A percentile compares a stretch with the other conserved stretches of the same genome.
These are phyloP conservation scores for Garcia nutans DNA, from an alignment of 345 rosid genomes.

Conservation along the genomic window DNA sequence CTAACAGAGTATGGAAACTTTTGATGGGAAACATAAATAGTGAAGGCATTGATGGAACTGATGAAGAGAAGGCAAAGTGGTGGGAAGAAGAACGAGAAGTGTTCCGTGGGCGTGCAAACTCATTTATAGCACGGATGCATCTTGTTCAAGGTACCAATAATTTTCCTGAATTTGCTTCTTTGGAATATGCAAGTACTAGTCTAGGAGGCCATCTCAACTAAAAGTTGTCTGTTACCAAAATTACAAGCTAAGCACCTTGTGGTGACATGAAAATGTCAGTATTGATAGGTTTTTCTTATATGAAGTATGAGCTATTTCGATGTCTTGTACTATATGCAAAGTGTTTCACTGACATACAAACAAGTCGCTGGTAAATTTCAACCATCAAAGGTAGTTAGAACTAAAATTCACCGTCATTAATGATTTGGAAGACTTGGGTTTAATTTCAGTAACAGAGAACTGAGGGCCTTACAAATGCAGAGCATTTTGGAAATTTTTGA, in stretches of 20 bases:
- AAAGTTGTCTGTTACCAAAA: background rate
- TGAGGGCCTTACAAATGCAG: background rate
- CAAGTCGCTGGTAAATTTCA: background rate
- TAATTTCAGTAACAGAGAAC: background rate
- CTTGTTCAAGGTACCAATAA: constrained; percentile 31
- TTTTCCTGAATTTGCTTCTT: constrained; percentile 14
- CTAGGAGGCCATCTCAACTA: background rate
- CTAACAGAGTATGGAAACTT: constrained; percentile 31
- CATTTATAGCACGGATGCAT: constrained; percentile 39
- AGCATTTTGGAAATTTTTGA: background rate
- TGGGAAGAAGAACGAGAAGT: constrained; percentile 35
- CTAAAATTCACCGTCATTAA: background rate
- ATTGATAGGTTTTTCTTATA: background rate
- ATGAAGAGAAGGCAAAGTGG: constrained; percentile 28
- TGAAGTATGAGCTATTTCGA: background rate
- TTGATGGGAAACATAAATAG: constrained; percentile 26
- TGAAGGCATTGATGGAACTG: constrained; percentile 36
- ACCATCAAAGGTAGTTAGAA: background rate
- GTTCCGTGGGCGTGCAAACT: constrained; percentile 25
- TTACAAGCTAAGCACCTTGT: background rate
- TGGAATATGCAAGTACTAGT: background rate
- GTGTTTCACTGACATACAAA: background rate
- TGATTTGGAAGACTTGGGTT: background rate
- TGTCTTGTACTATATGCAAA: background rate
- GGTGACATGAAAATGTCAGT: background rate